Evolutionary conservation across 1,284 basidiomycete genomes (phyloP).

Genomic region (Polyporus tsugae): DNA sequence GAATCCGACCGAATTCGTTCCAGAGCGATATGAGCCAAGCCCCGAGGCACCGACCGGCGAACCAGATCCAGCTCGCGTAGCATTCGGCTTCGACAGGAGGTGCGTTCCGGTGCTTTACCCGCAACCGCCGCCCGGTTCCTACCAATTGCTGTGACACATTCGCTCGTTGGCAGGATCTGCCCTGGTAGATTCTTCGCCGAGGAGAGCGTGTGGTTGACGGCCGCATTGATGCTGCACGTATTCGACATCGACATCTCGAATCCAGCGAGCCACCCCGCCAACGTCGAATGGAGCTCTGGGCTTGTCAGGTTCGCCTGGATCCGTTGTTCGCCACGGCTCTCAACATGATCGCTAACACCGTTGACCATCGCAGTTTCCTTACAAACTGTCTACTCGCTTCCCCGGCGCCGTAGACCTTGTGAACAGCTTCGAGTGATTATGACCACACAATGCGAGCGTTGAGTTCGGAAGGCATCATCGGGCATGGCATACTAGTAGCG

Average conservation of each 20-base stretch:
- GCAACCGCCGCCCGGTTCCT: background rate
- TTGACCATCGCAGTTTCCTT: background rate
- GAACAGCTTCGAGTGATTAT: background rate
- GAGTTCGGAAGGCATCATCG: too few relatives aligned
- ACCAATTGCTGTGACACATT: background rate
- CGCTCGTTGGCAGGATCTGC: background rate
- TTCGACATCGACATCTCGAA: slow-evolving; percentile 1
- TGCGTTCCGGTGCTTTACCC: background rate
- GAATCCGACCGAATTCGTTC: slow-evolving; percentile 34
- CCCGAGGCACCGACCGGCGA: slow-evolving; percentile 12
- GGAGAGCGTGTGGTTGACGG: background rate
- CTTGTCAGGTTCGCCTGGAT: background rate
- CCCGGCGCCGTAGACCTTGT: background rate
- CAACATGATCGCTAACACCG: too few relatives aligned
- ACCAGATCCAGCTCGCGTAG: slow-evolving; percentile 19
- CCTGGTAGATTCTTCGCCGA: background rate
- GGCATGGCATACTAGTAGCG: too few relatives aligned
- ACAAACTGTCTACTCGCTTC: background rate
- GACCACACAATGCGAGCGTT: too few relatives aligned
- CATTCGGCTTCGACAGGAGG: slow-evolving; percentile 24
- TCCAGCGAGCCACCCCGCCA: background rate
- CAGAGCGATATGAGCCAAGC: slow-evolving; percentile 25
- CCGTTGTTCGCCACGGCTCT: too few relatives aligned
- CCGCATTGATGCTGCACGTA: background rate
- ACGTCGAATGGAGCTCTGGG: background rate